Evolutionary conservation across 2,329 filamentous ascomycete genomes (phyloP), one percentile per base, ranked within the genome.

Genomic region (Dissoconium aciculare): DNA sequence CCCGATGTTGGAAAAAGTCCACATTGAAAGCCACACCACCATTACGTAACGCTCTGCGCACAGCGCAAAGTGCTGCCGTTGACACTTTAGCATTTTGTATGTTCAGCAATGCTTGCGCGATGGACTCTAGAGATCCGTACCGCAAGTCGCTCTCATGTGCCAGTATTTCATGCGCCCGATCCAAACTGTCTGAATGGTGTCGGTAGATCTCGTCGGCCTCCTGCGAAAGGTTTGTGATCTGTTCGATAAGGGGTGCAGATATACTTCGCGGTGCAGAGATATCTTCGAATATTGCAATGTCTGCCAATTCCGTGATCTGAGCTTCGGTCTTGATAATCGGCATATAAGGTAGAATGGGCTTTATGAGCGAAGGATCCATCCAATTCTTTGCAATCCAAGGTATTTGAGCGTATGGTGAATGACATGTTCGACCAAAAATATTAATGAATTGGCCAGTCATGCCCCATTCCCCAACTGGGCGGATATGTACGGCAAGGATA

Each of bases 11-110:
- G 44, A 53, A 63, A 52, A 37, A 41, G 38, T 66, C 62, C n/a
- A 49, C 68, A 39, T 63, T 62, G 46, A 84, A 80, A 15, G 63
- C 69, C 31, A 72, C 61, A 5, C 74, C 71, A 36, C 74, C 66
- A 24, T 64, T 60, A 14, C 64, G 51, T 5, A 87, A 50, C 5
- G 74, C 67, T 33, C 69, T 69, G 41, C 83, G 75, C 5, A 84
- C 71, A 3, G 80, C 78, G 44, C 82, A 79, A 4, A 83, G 54
- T 8, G 8, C 19, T 5, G 66, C 50, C 11, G 43, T 35, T 10
- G 41, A 26, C n/a, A 49, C 34, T 52, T 48, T 1, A 16, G 47
- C 36, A 10, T 46, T 32, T 9, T 37, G 39, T 41, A 41, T 32
- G 9, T 46, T 44, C 33, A 62, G 48, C 14, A 69, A 44, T 5